A percentile compares a stretch with the other conserved stretches of the same genome.
Evolutionary conservation across 2,329 filamentous ascomycete genomes (phyloP).

Genomic region (Hypoxylon sp.): DNA sequence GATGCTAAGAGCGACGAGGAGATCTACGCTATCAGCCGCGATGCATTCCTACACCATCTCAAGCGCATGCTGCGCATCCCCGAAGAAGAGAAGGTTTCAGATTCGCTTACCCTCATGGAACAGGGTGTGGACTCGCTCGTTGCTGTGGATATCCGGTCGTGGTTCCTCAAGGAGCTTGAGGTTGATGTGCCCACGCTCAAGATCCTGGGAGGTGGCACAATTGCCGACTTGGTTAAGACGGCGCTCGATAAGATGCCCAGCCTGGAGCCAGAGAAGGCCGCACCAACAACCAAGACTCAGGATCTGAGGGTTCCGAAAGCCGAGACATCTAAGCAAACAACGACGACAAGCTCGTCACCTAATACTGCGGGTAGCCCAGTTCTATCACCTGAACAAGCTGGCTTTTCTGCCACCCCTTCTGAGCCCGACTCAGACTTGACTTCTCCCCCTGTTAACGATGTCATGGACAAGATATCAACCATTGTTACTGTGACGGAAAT

Average conservation of each 20-base stretch:
- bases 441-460: conserved; percentile 4
- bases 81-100: conserved; percentile 14
- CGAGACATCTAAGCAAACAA: not conserved
- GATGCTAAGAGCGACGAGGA: conserved; percentile 7
- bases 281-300: not conserved
- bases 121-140: conserved; percentile 43
- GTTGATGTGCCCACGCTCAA: conserved; percentile 59
- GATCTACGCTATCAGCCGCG: conserved; percentile 8
- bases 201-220: conserved; percentile 31
- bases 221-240: conserved; percentile 13
- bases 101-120: conserved; percentile 15
- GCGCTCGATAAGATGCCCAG: conserved; percentile 16
- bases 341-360: conserved; percentile 10
- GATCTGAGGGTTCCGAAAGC: not conserved
- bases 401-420: conserved; percentile 8
- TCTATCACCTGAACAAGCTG: conserved; percentile 3
- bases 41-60: conserved; percentile 10
- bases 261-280: conserved; percentile 5
- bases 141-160: conserved; percentile 56
- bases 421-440: conserved; percentile 17
- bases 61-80: conserved; percentile 19
- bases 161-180: conserved; percentile 60
- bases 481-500: conserved; percentile 3
- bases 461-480: conserved; percentile 9
- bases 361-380: conserved; percentile 14